These are phyloP conservation scores for Senna tora DNA, from an alignment of 306 rosid genomes.

Conservation along the genomic window DNA sequence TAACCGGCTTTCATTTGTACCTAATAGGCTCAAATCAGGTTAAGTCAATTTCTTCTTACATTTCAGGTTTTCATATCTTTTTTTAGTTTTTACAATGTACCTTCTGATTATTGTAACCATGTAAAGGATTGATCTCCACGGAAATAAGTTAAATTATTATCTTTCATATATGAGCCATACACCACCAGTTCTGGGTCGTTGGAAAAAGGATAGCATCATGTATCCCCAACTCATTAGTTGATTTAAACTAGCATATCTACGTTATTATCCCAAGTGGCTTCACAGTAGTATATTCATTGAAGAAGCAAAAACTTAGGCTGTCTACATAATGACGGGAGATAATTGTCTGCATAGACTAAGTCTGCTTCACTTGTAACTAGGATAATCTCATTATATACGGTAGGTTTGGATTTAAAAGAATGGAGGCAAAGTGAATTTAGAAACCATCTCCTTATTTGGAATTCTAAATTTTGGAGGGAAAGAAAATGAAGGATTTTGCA, in stretches of 20 bases:
- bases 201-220: too few relatives aligned
- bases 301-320: constrained; percentile 5
- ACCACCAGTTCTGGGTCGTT: background rate
- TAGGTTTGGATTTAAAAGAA: too few relatives aligned
- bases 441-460: too few relatives aligned
- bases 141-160: constrained; percentile 7
- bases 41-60: constrained; percentile 41
- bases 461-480: too few relatives aligned
- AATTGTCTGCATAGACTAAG: background rate
- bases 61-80: constrained; percentile 36
- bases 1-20: constrained; percentile 89
- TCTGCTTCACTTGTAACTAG: background rate
- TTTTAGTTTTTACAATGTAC: too few relatives aligned
- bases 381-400: too few relatives aligned
- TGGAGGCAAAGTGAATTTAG: too few relatives aligned
- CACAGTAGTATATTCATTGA: background rate
- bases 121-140: background rate
- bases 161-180: background rate
- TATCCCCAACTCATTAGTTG: background rate
- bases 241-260: background rate
- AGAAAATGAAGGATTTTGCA: too few relatives aligned
- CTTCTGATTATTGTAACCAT: background rate
- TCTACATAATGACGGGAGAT: background rate
- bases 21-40: constrained; percentile 93
- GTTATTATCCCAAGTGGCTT: background rate